A percentile compares a stretch with the other conserved stretches of the same genome.
phyloP scores from a whole-genome alignment of 352 stramenopile species.

The Globisporangium spiculum region DNA sequence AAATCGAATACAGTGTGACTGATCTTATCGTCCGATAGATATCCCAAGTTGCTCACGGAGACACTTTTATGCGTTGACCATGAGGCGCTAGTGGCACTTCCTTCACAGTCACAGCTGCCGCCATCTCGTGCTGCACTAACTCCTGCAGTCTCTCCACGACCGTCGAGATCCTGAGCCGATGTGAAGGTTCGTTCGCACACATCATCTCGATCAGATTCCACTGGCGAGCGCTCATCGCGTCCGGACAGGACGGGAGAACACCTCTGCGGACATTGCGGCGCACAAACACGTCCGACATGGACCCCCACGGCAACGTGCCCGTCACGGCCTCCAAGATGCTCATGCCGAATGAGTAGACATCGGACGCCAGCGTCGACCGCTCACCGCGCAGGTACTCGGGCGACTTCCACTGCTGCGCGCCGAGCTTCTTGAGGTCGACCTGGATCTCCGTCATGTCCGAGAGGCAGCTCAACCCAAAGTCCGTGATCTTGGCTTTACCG shows the following conservation, averaged over 20 bases:
- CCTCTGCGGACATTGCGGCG: background rate
- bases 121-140: background rate
- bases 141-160: slow-evolving; percentile 8
- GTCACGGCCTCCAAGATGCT: slow-evolving; percentile 11
- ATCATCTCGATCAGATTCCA: slow-evolving; percentile 12
- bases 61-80: too few species aligned
- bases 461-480: background rate
- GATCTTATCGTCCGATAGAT: too few species aligned
- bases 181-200: slow-evolving; percentile 8
- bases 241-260: background rate
- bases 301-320: slow-evolving; percentile 8
- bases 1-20: too few species aligned
- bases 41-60: too few species aligned
- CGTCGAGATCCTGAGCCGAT: slow-evolving; percentile 7
- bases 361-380: slow-evolving; percentile 11
- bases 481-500: background rate
- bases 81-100: background rate
- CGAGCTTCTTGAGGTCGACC: slow-evolving; percentile 1
- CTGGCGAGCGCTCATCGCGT: slow-evolving; percentile 2
- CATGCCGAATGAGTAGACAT: slow-evolving; percentile 19
- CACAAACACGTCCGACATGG: slow-evolving; percentile 1
- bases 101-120: background rate
- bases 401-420: slow-evolving; percentile 6
- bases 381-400: slow-evolving; percentile 11
- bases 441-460: slow-evolving; percentile 8